A percentile compares a stretch with the other conserved stretches of the same genome.
These are phyloP conservation scores for Pisolithus tinctorius DNA, from an alignment of 768 basidiomycete genomes.

Conservation along the genomic window DNA sequence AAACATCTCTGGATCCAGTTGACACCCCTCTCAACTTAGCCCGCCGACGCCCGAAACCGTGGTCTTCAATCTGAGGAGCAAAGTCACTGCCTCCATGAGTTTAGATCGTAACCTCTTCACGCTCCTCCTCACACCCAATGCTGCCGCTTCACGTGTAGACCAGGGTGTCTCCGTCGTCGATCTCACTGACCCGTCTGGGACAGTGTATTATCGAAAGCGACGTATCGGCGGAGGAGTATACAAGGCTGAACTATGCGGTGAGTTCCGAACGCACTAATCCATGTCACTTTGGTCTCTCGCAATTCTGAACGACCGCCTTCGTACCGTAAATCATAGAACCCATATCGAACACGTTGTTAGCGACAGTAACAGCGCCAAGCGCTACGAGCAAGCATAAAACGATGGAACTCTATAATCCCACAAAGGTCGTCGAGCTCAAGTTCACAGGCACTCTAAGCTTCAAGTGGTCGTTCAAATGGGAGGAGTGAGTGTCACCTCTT, in stretches of 20 bases:
- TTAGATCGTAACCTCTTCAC: conserved; percentile 85
- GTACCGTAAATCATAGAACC: conserved; percentile 46
- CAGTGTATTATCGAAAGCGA: conserved; percentile 66
- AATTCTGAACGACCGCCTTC: too few relatives aligned
- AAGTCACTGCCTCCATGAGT: conserved; percentile 44
- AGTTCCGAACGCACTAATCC: conserved; percentile 10
- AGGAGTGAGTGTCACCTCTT: conserved; percentile 49
- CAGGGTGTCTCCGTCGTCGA: conserved; percentile 50
- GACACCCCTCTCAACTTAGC: too few relatives aligned
- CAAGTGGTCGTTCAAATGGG: conserved; percentile 78
- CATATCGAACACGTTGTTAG: conserved; percentile 60
- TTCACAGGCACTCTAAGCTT: conserved; percentile 69
- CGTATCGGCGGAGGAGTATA: conserved; percentile 50
- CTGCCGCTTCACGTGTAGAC: conserved; percentile 33
- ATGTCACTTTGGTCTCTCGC: neutral
- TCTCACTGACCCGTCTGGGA: conserved; percentile 59
- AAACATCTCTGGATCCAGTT: too few relatives aligned
- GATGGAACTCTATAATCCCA: conserved; percentile 71
- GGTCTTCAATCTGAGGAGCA: too few relatives aligned
- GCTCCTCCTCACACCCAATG: conserved; percentile 53
- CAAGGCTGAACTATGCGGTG: conserved; percentile 63
- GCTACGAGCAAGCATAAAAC: conserved; percentile 67
- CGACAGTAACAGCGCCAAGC: conserved; percentile 57
- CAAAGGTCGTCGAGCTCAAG: conserved; percentile 60
- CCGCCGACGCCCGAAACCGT: too few relatives aligned